phyloP scores from a whole-genome alignment of 2,329 filamentous ascomycete genomes.

The Aspergillus niger region DNA sequence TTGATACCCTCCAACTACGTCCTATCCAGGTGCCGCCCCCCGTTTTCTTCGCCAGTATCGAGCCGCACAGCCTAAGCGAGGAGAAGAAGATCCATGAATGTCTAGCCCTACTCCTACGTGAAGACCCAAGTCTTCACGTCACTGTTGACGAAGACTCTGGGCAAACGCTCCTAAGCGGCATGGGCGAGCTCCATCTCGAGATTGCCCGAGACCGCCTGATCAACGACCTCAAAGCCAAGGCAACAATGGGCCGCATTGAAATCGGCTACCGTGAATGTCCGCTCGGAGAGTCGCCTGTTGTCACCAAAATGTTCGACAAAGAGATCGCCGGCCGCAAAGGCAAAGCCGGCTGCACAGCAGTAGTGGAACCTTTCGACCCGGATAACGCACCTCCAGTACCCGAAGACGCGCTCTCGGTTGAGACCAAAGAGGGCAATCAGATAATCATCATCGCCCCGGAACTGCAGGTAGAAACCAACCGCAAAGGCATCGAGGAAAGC shows the following conservation, averaged over 20 bases:
- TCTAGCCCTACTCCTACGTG: slow-evolving; percentile 75
- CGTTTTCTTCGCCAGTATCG: slow-evolving; percentile 94
- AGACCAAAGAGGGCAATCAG: slow-evolving; percentile 68
- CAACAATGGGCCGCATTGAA: slow-evolving; percentile 82
- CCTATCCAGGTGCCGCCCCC: slow-evolving; percentile 89
- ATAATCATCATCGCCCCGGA: slow-evolving; percentile 59
- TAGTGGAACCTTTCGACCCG: slow-evolving; percentile 61
- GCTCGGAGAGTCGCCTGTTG: slow-evolving; percentile 57
- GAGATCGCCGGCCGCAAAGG: slow-evolving; percentile 77
- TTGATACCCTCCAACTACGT: slow-evolving; percentile 77
- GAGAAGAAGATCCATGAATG: slow-evolving; percentile 78
- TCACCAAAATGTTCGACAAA: slow-evolving; percentile 71
- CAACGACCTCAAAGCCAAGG: slow-evolving; percentile 85
- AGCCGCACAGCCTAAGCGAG: slow-evolving; percentile 74
- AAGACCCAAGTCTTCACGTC: slow-evolving; percentile 90
- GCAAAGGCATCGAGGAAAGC: slow-evolving; percentile 43
- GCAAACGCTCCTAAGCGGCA: slow-evolving; percentile 89
- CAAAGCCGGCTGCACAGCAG: slow-evolving; percentile 72
- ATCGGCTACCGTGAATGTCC: slow-evolving; percentile 93
- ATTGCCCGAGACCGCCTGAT: slow-evolving; percentile 86
- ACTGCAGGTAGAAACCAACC: slow-evolving; percentile 43
- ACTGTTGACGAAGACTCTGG: slow-evolving; percentile 85
- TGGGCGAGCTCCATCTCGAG: slow-evolving; percentile 95
- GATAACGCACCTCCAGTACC: slow-evolving; percentile 20
- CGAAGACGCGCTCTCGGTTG: slow-evolving; percentile 40